Evolutionary conservation across 306 rosid genomes (phyloP).

Genomic region (Gynostemma pentaphyllum): DNA sequence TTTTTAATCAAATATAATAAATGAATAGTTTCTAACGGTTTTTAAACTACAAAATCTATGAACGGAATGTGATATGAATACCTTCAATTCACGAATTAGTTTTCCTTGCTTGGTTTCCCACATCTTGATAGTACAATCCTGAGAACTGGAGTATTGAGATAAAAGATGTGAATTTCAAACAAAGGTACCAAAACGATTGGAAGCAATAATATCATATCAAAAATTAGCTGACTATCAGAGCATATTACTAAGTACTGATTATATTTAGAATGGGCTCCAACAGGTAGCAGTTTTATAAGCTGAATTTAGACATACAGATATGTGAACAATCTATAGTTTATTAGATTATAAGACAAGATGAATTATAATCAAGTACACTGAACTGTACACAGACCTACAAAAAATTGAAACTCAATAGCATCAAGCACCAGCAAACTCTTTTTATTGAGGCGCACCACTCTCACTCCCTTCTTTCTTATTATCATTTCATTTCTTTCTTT

Average conservation of each 20-base stretch:
- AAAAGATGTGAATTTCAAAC: constrained; percentile 10
- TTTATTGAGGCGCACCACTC: neutral
- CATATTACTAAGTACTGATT: neutral
- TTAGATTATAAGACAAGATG: neutral
- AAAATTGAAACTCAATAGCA: neutral
- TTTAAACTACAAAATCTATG: neutral
- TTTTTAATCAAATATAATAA: neutral
- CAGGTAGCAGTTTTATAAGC: neutral
- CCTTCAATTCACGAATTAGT: constrained; percentile 82
- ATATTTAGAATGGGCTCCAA: neutral
- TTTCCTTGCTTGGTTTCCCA: constrained; percentile 96
- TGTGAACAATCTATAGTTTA: neutral
- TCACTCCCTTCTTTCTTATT: neutral
- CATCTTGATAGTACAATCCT: constrained; percentile 83
- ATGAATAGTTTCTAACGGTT: neutral
- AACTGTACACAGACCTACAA: neutral
- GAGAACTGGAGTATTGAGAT: constrained; percentile 44
- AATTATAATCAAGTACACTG: neutral
- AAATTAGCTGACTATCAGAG: neutral
- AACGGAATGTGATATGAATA: neutral
- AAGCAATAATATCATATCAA: neutral
- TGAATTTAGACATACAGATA: neutral
- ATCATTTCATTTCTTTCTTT: neutral
- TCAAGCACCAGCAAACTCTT: neutral
- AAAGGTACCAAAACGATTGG: neutral